These are phyloP conservation scores for Quercus cerris DNA, from an alignment of 306 rosid genomes.

Conservation along the genomic window DNA sequence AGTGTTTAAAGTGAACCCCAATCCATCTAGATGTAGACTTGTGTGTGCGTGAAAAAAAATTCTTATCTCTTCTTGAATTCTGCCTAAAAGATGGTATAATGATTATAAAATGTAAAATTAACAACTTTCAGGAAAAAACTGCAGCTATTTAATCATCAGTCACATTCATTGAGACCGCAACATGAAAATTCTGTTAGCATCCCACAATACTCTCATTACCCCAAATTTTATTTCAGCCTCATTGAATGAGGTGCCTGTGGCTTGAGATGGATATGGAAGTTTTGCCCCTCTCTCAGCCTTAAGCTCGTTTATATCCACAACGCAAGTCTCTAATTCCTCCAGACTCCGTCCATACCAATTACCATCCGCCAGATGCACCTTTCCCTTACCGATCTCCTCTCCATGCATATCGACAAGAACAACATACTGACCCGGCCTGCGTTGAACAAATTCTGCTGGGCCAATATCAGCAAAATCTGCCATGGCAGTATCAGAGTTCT, in stretches of 20 bases:
- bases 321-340: slow-evolving; percentile 48
- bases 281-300: slow-evolving; percentile 41
- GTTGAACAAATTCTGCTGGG: slow-evolving; percentile 39
- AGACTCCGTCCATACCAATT: slow-evolving; percentile 64
- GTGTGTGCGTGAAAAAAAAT: too few species aligned
- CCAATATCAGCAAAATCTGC: slow-evolving; percentile 31
- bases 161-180: slow-evolving; percentile 35
- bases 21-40: background rate
- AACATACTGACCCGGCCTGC: slow-evolving; percentile 60
- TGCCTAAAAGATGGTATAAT: background rate
- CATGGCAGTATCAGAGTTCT: slow-evolving; percentile 28
- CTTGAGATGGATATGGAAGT: slow-evolving; percentile 66
- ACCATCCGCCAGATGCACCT: slow-evolving; percentile 58
- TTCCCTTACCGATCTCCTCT: slow-evolving; percentile 64
- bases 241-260: slow-evolving; percentile 59
- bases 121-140: background rate
- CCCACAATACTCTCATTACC: slow-evolving; percentile 81
- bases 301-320: slow-evolving; percentile 70
- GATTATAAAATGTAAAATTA: background rate
- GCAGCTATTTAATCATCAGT: slow-evolving; percentile 9
- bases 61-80: background rate
- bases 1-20: background rate
- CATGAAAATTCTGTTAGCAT: slow-evolving; percentile 41
- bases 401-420: slow-evolving; percentile 39
- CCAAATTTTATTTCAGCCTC: slow-evolving; percentile 71